Percentiles rank a stretch among this genome's conserved stretches.
Conservation (phyloP, 1,139 yeast species). For the Yamadazyma conglobata region DNA sequence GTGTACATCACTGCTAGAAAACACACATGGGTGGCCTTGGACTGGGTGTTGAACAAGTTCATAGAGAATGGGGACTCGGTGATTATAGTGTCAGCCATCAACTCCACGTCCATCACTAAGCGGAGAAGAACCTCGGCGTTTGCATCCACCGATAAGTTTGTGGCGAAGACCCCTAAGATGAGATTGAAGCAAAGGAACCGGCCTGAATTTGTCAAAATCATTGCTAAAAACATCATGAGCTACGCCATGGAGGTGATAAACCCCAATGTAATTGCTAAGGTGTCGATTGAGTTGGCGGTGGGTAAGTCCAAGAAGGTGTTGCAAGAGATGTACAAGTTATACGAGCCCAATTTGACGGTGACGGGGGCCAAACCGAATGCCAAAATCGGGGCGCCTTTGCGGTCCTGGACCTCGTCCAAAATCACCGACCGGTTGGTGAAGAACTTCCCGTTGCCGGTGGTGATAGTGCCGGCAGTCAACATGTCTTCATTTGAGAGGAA, state of each 20-base stretch:
- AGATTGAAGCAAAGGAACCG: slow-evolving; percentile 31
- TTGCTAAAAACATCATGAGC: slow-evolving; percentile 41
- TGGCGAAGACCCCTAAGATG: slow-evolving; percentile 30
- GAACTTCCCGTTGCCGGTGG: slow-evolving; percentile 63
- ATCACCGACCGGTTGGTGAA: slow-evolving; percentile 62
- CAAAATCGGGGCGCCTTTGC: slow-evolving; percentile 48
- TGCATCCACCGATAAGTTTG: slow-evolving; percentile 15
- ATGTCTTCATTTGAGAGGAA: slow-evolving; percentile 52
- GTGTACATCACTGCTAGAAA: slow-evolving; percentile 66
- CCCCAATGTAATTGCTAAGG: slow-evolving; percentile 48
- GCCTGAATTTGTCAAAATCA: slow-evolving; percentile 33
- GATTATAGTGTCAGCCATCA: slow-evolving; percentile 49
- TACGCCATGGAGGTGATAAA: slow-evolving; percentile 48
- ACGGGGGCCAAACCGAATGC: slow-evolving; percentile 54
- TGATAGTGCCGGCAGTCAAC: slow-evolving; percentile 65
- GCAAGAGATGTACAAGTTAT: slow-evolving; percentile 58
- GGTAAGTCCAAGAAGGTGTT: slow-evolving; percentile 57
- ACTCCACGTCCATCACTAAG: slow-evolving; percentile 10
- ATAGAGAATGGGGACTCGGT: slow-evolving; percentile 63
- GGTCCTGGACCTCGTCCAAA: slow-evolving; percentile 59
- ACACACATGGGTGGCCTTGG: slow-evolving; percentile 80
- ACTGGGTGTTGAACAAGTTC: slow-evolving; percentile 55
- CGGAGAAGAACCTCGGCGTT: slow-evolving; percentile 10
- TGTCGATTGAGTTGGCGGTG: slow-evolving; percentile 61
- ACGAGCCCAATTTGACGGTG: slow-evolving; percentile 64